phyloP scores from a whole-genome alignment of 202 grass and related monocot genomes.

The Eragrostis tef region DNA sequence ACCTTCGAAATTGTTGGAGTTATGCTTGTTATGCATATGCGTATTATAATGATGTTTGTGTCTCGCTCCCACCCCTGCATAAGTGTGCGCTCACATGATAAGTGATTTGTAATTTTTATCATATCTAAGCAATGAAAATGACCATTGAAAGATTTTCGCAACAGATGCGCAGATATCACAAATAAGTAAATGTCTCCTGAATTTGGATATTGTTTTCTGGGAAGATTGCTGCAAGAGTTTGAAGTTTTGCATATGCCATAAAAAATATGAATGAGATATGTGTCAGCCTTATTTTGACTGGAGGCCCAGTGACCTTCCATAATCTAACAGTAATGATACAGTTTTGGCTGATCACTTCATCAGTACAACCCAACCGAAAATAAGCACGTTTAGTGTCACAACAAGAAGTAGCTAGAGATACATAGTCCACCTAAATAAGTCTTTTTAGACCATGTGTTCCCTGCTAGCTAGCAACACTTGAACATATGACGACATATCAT shows the following conservation, averaged over 20 bases:
- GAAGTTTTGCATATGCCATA: not conserved
- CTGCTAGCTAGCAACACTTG: not conserved
- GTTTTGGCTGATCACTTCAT: conserved; percentile 7
- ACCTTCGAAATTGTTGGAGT: no score
- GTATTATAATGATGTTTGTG: no score
- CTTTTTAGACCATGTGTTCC: not conserved
- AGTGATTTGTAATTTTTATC: no score
- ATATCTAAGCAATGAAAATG: no score
- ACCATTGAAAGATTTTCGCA: no score
- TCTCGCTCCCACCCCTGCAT: no score
- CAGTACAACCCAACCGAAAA: not conserved
- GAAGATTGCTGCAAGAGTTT: not conserved
- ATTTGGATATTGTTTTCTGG: not conserved
- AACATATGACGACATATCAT: not conserved
- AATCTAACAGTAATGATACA: not conserved
- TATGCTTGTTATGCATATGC: no score
- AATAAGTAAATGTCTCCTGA: not conserved
- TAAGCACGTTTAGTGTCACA: not conserved
- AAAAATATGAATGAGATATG: not conserved
- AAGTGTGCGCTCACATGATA: no score
- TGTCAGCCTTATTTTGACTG: not conserved
- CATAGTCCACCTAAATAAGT: not conserved
- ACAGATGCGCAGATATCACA: not conserved
- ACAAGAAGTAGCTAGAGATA: not conserved
- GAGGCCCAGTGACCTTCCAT: not conserved